phyloP scores from a whole-genome alignment of 257 asterid species.

The Salvia rosmarinus region DNA sequence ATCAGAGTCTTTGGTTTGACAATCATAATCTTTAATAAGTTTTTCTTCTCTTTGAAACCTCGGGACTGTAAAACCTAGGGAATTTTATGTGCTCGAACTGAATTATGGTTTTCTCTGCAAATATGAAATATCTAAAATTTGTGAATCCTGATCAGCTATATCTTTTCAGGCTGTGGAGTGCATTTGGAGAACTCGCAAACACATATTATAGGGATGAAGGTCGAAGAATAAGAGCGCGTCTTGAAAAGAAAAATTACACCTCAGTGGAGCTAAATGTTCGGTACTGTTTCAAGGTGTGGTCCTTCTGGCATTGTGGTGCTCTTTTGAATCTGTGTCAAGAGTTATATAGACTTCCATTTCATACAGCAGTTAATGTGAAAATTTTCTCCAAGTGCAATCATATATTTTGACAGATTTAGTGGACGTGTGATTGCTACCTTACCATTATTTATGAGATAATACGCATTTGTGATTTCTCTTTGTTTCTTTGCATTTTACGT shows the following conservation, averaged over 20 bases:
- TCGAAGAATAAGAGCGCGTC: conserved; percentile 71
- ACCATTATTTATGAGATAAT: conserved; percentile 10
- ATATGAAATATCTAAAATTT: conserved; percentile 14
- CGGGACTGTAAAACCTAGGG: conserved; percentile 5
- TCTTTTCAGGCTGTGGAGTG: conserved; percentile 66
- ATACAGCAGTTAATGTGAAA: conserved; percentile 22
- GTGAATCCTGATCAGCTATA: conserved; percentile 36
- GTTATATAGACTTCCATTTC: conserved; percentile 7
- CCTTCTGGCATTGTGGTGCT: conserved; percentile 29
- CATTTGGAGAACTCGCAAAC: conserved; percentile 73
- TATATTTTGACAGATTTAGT: conserved; percentile 16
- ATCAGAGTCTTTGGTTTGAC: conserved; percentile 17
- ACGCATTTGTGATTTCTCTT: conserved; percentile 19
- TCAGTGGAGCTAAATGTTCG: conserved; percentile 82
- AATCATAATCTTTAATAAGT: conserved; percentile 20
- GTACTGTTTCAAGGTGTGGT: conserved; percentile 83
- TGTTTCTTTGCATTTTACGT: conserved; percentile 17
- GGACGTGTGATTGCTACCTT: conserved; percentile 8
- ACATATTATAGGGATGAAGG: conserved; percentile 88
- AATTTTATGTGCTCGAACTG: conserved; percentile 17
- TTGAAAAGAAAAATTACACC: conserved; percentile 71
- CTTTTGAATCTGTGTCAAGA: conserved; percentile 16
- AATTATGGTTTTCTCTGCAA: not conserved
- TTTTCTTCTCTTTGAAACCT: conserved; percentile 24
- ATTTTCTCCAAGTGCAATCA: conserved; percentile 27